phyloP scores from a whole-genome alignment of 257 asterid genomes.

The Solanum chiquidenum region DNA sequence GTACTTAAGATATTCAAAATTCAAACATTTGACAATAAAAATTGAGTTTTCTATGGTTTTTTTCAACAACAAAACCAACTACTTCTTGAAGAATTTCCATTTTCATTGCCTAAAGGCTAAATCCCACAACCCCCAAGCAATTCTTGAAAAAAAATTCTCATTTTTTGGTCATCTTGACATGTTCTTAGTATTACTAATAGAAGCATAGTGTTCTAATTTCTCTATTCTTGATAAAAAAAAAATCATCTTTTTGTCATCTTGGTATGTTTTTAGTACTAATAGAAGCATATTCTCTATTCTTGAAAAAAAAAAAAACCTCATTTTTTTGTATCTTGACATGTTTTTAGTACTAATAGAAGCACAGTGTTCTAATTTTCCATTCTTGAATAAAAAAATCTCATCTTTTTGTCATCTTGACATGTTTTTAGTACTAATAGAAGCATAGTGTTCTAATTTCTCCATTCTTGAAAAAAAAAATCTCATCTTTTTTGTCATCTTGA shows the following conservation, averaged over 20 bases:
- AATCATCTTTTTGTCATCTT: background rate
- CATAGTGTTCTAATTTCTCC: too few relatives aligned
- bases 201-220: background rate
- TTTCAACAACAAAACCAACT: background rate
- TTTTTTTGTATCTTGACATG: background rate
- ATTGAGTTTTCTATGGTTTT: background rate
- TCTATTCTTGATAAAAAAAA: background rate
- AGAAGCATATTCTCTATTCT: background rate
- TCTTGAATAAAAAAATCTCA: background rate
- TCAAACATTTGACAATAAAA: background rate
- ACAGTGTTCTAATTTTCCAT: background rate
- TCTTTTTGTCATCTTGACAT: background rate
- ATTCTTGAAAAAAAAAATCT: too few relatives aligned
- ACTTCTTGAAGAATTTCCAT: background rate
- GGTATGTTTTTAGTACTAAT: background rate
- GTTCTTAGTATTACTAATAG: background rate
- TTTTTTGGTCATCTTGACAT: background rate
- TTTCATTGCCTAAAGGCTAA: background rate
- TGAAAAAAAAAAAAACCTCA: background rate
- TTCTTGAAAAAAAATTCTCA: background rate
- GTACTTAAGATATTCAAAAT: background rate
- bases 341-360: background rate
- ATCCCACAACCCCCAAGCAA: background rate
- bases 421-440: background rate
- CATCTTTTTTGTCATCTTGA: background rate